Evolutionary conservation across 345 rosid genomes (phyloP).

Genomic region (Murraya paniculata): DNA sequence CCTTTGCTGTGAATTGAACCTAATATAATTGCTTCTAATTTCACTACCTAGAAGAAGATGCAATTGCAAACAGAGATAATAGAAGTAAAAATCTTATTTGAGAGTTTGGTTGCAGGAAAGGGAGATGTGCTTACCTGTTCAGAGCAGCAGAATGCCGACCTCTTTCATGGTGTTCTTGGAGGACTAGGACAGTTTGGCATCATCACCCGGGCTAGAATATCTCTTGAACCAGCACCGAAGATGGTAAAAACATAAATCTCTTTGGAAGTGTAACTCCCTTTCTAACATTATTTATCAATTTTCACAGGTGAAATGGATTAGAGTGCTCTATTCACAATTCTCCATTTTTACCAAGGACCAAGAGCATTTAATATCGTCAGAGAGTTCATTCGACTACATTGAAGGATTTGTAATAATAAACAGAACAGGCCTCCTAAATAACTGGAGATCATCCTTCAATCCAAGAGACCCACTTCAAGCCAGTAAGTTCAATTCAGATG

Average conservation of each 20-base stretch:
- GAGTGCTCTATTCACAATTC: slow-evolving; percentile 83
- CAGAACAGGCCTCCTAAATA: slow-evolving; percentile 68
- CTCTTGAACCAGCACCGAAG: slow-evolving; percentile 63
- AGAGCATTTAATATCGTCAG: slow-evolving; percentile 62
- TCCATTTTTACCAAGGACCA: slow-evolving; percentile 75
- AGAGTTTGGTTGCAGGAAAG: slow-evolving; percentile 58
- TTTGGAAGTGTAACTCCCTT: not conserved
- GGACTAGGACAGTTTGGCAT: slow-evolving; percentile 98
- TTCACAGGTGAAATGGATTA: slow-evolving; percentile 88
- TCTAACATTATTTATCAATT: slow-evolving; percentile 4
- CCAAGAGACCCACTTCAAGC: slow-evolving; percentile 72
- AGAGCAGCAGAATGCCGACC: slow-evolving; percentile 67
- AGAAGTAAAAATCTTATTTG: slow-evolving; percentile 7
- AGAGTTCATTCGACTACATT: slow-evolving; percentile 70
- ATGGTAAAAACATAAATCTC: slow-evolving; percentile 46
- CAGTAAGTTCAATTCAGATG: slow-evolving; percentile 67
- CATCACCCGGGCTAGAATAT: slow-evolving; percentile 61
- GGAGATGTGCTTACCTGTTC: slow-evolving; percentile 86
- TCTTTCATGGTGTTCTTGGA: slow-evolving; percentile 83
- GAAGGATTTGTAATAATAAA: slow-evolving; percentile 89
- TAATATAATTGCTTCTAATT: not conserved
- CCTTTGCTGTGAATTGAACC: not conserved
- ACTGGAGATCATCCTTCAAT: slow-evolving; percentile 80
- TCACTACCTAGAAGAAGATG: not conserved
- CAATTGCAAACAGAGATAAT: not conserved